phyloP scores from a whole-genome alignment of 441 rosid species.

The Euphorbia schlechtendalii region DNA sequence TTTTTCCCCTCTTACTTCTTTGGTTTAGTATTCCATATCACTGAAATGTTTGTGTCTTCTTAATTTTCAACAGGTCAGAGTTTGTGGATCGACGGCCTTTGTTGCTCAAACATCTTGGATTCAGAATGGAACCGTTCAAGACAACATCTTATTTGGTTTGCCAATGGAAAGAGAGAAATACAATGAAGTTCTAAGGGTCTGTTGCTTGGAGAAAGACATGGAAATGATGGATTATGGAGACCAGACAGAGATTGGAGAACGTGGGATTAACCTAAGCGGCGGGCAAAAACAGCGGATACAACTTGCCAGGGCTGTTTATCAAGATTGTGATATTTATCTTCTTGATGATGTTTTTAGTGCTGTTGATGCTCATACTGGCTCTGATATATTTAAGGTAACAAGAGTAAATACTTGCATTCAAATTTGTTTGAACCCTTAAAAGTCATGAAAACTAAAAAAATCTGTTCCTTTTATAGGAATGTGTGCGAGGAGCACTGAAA shows the following conservation, averaged over 20 bases:
- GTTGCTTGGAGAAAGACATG: slow-evolving; percentile 77
- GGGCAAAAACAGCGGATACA: slow-evolving; percentile 96
- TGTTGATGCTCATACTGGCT: slow-evolving; percentile 95
- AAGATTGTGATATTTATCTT: slow-evolving; percentile 79
- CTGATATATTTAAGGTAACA: slow-evolving; percentile 78
- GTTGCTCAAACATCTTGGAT: slow-evolving; percentile 98
- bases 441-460: slow-evolving; percentile 10
- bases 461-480: slow-evolving; percentile 43
- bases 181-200: slow-evolving; percentile 57
- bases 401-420: not conserved
- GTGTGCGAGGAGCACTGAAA: slow-evolving; percentile 75
- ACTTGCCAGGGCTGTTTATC: slow-evolving; percentile 91
- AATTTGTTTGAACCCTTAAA: not conserved
- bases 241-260: slow-evolving; percentile 94
- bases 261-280: slow-evolving; percentile 92
- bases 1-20: not conserved
- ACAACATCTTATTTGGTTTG: slow-evolving; percentile 77
- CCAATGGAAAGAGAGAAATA: slow-evolving; percentile 60
- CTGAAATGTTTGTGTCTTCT: not conserved
- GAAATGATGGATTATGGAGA: slow-evolving; percentile 94
- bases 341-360: slow-evolving; percentile 96
- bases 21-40: not conserved
- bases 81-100: slow-evolving; percentile 76
- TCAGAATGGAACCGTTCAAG: slow-evolving; percentile 82
- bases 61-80: slow-evolving; percentile 43